Percentiles rank a stretch among this genome's conserved stretches.
Evolutionary conservation across 2,329 filamentous ascomycete species (phyloP).

Genomic region (Bertia moriformis): DNA sequence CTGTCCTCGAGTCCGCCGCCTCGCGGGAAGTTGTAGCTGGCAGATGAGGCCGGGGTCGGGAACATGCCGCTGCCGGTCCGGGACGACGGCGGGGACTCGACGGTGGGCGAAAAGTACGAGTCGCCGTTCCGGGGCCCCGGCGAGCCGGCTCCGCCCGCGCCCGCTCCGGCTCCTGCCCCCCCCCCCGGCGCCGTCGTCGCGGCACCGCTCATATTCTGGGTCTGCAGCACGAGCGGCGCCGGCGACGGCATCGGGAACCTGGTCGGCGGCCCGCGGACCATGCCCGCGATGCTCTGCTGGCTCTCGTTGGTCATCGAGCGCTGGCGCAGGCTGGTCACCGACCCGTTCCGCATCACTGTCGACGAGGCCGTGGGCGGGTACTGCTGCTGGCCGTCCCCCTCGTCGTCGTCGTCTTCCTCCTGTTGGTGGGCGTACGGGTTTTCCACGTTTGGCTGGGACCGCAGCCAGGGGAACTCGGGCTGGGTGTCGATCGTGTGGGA

Average conservation of each 20-base stretch:
- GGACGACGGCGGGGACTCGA: constrained; percentile 65
- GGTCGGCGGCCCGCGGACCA: constrained; percentile 47
- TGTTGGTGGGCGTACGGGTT: constrained; percentile 67
- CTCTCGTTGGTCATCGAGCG: constrained; percentile 66
- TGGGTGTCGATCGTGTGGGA: constrained; percentile 28
- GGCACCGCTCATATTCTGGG: constrained; percentile 21
- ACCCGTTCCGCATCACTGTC: constrained; percentile 54
- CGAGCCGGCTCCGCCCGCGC: constrained; percentile 31
- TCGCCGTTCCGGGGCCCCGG: constrained; percentile 51
- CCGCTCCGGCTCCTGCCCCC: constrained; percentile 26
- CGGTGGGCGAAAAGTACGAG: constrained; percentile 84
- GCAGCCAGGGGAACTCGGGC: constrained; percentile 71
- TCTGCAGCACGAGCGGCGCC: constrained; percentile 55
- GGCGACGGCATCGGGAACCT: constrained; percentile 56
- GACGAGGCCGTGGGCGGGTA: constrained; percentile 17
- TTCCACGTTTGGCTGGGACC: constrained; percentile 51
- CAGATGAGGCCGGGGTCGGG: constrained; percentile 43
- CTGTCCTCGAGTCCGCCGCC: constrained; percentile 58
- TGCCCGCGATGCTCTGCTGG: constrained; percentile 37
- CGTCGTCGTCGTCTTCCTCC: constrained; percentile 46
- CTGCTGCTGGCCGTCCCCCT: constrained; percentile 20
- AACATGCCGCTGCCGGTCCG: constrained; percentile 69
- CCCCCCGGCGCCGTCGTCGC: constrained; percentile 16
- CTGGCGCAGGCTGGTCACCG: constrained; percentile 60
- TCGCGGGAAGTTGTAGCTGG: constrained; percentile 57